phyloP scores from a whole-genome alignment of 805 yeast species.

The Saturnispora ahearnii region DNA sequence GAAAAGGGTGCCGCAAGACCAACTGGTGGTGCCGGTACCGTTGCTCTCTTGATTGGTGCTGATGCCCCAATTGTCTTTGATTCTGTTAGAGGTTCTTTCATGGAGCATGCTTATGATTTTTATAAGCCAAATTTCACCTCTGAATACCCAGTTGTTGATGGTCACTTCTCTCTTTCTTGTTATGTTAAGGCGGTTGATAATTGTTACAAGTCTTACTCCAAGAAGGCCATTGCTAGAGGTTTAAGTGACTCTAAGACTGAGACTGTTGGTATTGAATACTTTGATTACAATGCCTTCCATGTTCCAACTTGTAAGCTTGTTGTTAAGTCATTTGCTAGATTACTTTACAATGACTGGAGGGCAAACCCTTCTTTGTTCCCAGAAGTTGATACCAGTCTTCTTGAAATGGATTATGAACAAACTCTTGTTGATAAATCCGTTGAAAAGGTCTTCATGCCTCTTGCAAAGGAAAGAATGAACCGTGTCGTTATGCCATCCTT shows the following conservation, averaged over 20 bases:
- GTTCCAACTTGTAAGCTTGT: conserved; percentile 97
- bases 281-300: conserved; percentile 94
- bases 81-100: conserved; percentile 77
- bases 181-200: conserved; percentile 89
- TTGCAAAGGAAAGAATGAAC: conserved; percentile 60
- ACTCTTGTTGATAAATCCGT: conserved; percentile 70
- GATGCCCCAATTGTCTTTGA: conserved; percentile 96
- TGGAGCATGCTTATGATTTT: conserved; percentile 97
- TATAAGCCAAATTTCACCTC: conserved; percentile 95
- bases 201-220: conserved; percentile 74
- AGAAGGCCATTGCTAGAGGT: conserved; percentile 54
- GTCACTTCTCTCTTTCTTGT: conserved; percentile 90
- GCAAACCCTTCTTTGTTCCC: conserved; percentile 55
- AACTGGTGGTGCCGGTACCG: conserved; percentile 98
- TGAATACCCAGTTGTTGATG: conserved; percentile 96
- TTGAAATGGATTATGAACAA: conserved; percentile 57
- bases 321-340: conserved; percentile 83
- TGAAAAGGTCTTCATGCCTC: conserved; percentile 76
- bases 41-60: conserved; percentile 91
- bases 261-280: conserved; percentile 61
- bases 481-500: conserved; percentile 73
- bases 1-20: conserved; percentile 98
- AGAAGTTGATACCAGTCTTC: conserved; percentile 46
- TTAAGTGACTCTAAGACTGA: conserved; percentile 35
- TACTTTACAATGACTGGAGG: conserved; percentile 79